These are phyloP conservation scores for Pythium plurisporium DNA, from an alignment of 352 stramenopile species.

Conservation along the genomic window DNA sequence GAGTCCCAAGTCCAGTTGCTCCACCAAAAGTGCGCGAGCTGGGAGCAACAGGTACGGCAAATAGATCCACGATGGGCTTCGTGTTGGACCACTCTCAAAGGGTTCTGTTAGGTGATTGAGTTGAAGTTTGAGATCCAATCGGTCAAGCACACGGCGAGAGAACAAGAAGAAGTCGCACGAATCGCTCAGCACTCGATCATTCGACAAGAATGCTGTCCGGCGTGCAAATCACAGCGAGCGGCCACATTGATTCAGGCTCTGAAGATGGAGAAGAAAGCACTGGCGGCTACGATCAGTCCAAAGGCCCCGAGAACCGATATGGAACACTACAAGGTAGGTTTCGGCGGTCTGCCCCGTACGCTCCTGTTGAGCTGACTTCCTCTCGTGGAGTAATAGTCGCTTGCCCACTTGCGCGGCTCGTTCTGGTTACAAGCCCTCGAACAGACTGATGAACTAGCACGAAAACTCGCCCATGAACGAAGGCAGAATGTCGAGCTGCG, in stretches of 20 bases:
- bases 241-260: slow-evolving; percentile 13
- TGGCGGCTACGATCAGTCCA: slow-evolving; percentile 20
- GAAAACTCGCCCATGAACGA: slow-evolving; percentile 16
- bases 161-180: slow-evolving; percentile 26
- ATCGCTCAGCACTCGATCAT: slow-evolving; percentile 22
- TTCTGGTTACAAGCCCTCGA: slow-evolving; percentile 24
- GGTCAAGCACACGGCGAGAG: slow-evolving; percentile 27
- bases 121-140: slow-evolving; percentile 51
- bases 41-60: slow-evolving; percentile 34
- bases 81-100: background rate
- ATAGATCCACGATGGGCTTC: background rate
- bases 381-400: slow-evolving; percentile 2
- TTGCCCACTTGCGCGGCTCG: slow-evolving; percentile 20
- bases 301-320: slow-evolving; percentile 22
- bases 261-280: slow-evolving; percentile 20
- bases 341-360: background rate
- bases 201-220: slow-evolving; percentile 21
- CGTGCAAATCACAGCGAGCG: slow-evolving; percentile 16
- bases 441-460: slow-evolving; percentile 11
- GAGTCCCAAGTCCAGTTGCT: slow-evolving; percentile 39
- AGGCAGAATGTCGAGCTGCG: slow-evolving; percentile 16
- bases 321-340: slow-evolving; percentile 28
- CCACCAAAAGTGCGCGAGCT: slow-evolving; percentile 34
- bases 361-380: background rate
- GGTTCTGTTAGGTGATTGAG: slow-evolving; percentile 41